Percentiles rank a stretch among this genome's conserved stretches.
phyloP scores from a whole-genome alignment of 192 early-diverging fungal genomes.

The Coemansia sp. region DNA sequence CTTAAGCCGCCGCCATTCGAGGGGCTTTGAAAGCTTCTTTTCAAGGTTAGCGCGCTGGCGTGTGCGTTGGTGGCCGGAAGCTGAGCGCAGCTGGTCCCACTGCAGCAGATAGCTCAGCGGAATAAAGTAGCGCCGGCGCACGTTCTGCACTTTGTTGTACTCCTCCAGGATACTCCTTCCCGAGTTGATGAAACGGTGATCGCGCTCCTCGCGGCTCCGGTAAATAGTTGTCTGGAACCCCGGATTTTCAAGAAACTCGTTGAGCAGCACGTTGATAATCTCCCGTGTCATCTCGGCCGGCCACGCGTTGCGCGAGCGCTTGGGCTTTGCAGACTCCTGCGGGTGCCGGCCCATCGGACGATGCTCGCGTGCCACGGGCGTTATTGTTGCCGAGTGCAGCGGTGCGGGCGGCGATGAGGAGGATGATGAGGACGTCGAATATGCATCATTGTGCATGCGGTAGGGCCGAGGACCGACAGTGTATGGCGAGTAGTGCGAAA shows the following conservation, averaged over 20 bases:
- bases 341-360: too few relatives aligned
- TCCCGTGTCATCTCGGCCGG: conserved; percentile 40
- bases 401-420: conserved; percentile 9
- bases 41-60: conserved; percentile 28
- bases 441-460: neutral
- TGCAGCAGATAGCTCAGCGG: conserved; percentile 46
- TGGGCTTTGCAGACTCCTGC: too few relatives aligned
- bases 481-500: neutral
- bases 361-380: too few relatives aligned
- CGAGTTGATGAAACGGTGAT: conserved; percentile 31
- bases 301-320: conserved; percentile 48
- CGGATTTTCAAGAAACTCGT: conserved; percentile 40
- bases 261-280: conserved; percentile 46
- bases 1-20: conserved; percentile 33
- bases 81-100: conserved; percentile 35
- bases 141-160: conserved; percentile 52
- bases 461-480: neutral
- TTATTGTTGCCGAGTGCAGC: too few relatives aligned
- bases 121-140: conserved; percentile 45
- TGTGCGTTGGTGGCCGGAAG: neutral
- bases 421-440: neutral
- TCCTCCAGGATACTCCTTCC: conserved; percentile 42
- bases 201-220: conserved; percentile 48
- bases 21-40: conserved; percentile 46
- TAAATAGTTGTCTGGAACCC: conserved; percentile 48